Conservation (phyloP, 2,329 filamentous ascomycete species). For the Fusarium subtropicale region DNA sequence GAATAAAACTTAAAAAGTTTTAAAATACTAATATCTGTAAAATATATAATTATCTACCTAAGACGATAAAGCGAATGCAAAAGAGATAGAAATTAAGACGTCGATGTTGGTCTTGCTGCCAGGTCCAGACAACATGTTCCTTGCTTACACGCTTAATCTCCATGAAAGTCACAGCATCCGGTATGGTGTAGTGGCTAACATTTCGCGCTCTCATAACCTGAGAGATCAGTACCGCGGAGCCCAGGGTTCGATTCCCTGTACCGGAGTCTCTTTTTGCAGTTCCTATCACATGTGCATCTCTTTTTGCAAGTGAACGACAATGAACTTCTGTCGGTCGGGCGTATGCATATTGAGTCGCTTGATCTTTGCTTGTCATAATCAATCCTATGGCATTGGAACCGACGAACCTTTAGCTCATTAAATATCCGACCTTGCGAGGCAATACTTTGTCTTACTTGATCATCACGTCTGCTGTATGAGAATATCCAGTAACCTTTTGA, state of each 20-base stretch:
- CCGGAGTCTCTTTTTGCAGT: slow-evolving; percentile 25
- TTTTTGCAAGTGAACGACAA: background rate
- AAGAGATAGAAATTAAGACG: background rate
- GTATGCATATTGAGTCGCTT: background rate
- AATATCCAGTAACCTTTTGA: no score
- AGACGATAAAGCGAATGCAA: background rate
- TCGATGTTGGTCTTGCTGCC: background rate
- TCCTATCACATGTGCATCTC: background rate
- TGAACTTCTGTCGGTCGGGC: background rate
- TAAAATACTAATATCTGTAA: accelerated
- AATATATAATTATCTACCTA: background rate
- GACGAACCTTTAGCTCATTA: background rate
- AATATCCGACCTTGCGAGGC: background rate
- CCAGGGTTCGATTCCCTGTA: slow-evolving; percentile 49
- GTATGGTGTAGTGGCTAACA: slow-evolving; percentile 53
- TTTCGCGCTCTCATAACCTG: slow-evolving; percentile 49
- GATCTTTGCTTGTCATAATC: background rate
- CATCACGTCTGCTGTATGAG: background rate
- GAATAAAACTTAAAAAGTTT: background rate
- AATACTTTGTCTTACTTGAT: background rate
- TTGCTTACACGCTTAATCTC: accelerated
- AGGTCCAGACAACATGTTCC: background rate
- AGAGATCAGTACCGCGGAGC: slow-evolving; percentile 43
- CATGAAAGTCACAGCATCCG: slow-evolving; percentile 30
- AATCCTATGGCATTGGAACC: background rate